phyloP scores from a whole-genome alignment of 2,329 filamentous ascomycete genomes.

The Penicillium hesseltinei region DNA sequence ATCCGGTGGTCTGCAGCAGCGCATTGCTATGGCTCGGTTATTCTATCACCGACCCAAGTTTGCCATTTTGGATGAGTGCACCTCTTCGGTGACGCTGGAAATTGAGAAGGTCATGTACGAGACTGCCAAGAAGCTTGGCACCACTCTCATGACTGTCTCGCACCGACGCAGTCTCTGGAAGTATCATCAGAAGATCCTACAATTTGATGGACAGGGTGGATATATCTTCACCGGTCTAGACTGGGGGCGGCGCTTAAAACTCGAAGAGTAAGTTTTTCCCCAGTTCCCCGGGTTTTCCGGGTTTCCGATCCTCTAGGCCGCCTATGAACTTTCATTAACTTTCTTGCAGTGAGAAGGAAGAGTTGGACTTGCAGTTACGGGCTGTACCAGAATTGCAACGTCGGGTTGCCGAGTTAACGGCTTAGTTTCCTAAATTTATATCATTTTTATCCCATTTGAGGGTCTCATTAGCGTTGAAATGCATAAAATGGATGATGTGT shows the following conservation, averaged over 20 bases:
- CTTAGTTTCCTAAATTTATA: conserved; percentile 13
- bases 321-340: conserved; percentile 11
- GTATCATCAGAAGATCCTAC: conserved; percentile 89
- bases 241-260: conserved; percentile 75
- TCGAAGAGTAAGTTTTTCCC: conserved; percentile 68
- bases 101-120: conserved; percentile 97
- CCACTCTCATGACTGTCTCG: conserved; percentile 95
- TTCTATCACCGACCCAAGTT: conserved; percentile 94
- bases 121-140: conserved; percentile 83
- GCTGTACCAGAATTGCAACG: conserved; percentile 86
- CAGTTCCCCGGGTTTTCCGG: not conserved
- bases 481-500: conserved; percentile 13
- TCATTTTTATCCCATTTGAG: not conserved
- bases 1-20: conserved; percentile 88
- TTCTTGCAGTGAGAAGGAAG: conserved; percentile 72
- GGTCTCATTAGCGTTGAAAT: not conserved
- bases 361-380: conserved; percentile 79
- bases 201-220: conserved; percentile 92
- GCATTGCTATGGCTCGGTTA: conserved; percentile 90
- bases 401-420: conserved; percentile 74
- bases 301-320: not conserved
- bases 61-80: conserved; percentile 96
- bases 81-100: conserved; percentile 88
- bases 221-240: conserved; percentile 89
- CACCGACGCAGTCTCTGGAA: conserved; percentile 92